Evolutionary conservation across 768 basidiomycete species (phyloP).

Genomic region (Sarcodon sp.): DNA sequence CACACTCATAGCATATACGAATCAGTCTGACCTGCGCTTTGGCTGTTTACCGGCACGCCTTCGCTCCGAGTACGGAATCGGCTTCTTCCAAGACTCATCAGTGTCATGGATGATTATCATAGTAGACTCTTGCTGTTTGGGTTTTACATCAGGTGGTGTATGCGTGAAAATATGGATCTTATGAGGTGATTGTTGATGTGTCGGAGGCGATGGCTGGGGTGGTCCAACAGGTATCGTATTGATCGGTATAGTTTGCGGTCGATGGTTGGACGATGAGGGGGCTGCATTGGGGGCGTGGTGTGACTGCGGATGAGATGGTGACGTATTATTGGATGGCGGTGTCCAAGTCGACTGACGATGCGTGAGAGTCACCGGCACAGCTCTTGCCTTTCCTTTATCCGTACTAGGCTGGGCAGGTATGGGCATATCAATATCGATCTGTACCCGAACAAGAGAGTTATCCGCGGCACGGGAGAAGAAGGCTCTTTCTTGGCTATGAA

Average conservation of each 20-base stretch:
- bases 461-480: conserved; percentile 66
- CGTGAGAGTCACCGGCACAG: conserved; percentile 3
- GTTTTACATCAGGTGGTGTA: not conserved
- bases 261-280: conserved; percentile 2
- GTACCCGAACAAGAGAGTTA: conserved; percentile 64
- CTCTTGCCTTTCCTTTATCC: conserved; percentile 1
- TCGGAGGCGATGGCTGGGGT: conserved; percentile 4
- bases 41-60: conserved; percentile 76
- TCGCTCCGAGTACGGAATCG: conserved; percentile 64
- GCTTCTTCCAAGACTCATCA: conserved; percentile 62
- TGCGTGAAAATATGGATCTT: not conserved
- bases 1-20: not conserved
- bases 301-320: conserved; percentile 6
- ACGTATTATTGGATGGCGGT: conserved; percentile 14
- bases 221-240: conserved; percentile 5
- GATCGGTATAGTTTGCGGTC: conserved; percentile 4
- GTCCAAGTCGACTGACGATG: conserved; percentile 14
- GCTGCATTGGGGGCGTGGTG: conserved; percentile 10
- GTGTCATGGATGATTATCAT: conserved; percentile 21
- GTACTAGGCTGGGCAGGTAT: not conserved
- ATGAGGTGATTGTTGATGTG: conserved; percentile 1
- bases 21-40: conserved; percentile 20
- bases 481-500: conserved; percentile 64
- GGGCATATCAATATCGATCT: conserved; percentile 52
- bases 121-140: not conserved